A percentile compares a stretch with the other conserved stretches of the same genome.
These are phyloP conservation scores for Hyaloperonospora arabidopsidis DNA, from an alignment of 352 stramenopile genomes.

Conservation along the genomic window DNA sequence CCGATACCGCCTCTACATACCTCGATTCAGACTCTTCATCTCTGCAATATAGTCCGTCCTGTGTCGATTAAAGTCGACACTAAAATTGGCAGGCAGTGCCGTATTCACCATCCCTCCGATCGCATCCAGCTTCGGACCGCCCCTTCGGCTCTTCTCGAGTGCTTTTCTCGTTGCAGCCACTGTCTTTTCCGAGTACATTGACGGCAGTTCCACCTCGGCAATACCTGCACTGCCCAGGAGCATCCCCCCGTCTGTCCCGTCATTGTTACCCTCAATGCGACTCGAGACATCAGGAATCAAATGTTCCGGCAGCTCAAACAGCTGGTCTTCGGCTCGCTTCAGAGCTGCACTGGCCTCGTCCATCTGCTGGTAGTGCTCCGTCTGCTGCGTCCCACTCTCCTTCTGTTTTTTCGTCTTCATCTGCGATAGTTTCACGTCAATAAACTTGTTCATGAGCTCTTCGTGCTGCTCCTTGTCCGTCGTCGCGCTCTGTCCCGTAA, in stretches of 20 bases:
- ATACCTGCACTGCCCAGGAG: conserved; percentile 74
- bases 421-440: conserved; percentile 65
- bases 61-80: conserved; percentile 71
- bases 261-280: conserved; percentile 25
- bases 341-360: conserved; percentile 7
- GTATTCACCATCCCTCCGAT: conserved; percentile 38
- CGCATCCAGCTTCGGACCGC: conserved; percentile 12
- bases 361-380: conserved; percentile 8
- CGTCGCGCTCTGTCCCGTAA: conserved; percentile 59
- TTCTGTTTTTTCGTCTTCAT: conserved; percentile 28
- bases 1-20: conserved; percentile 15
- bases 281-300: conserved; percentile 42
- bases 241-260: conserved; percentile 51
- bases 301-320: conserved; percentile 59
- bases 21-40: conserved; percentile 60
- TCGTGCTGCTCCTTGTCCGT: conserved; percentile 67
- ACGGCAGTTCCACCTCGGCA: conserved; percentile 67
- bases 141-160: conserved; percentile 20
- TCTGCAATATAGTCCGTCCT: conserved; percentile 53
- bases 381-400: conserved; percentile 14
- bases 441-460: conserved; percentile 79
- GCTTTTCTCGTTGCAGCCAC: conserved; percentile 42
- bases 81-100: conserved; percentile 64
- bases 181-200: conserved; percentile 43
- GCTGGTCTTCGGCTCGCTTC: conserved; percentile 46